Conservation (phyloP, 2,329 filamentous ascomycete species). For the Orbilia quercus region DNA sequence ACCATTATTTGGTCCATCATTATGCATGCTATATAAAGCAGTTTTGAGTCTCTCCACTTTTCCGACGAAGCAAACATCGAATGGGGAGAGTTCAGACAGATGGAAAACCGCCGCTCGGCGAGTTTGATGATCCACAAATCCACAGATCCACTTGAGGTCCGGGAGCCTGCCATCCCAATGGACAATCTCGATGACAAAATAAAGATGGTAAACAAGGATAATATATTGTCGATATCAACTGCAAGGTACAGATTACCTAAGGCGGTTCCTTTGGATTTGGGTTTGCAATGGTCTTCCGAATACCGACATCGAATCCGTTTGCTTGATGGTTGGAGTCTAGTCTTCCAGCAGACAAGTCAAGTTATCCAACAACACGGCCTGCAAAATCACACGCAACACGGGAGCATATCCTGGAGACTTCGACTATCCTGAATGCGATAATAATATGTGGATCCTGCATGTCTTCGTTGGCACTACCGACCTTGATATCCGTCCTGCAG, state of each 20-base stretch:
- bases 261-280: neutral
- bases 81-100: neutral
- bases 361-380: neutral
- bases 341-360: neutral
- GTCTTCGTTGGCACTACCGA: too few species aligned
- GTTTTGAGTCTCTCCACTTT: constrained; percentile 1
- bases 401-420: neutral
- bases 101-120: neutral
- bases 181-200: neutral
- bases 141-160: constrained; percentile 6
- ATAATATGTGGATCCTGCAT: too few species aligned
- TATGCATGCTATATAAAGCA: constrained; percentile 4
- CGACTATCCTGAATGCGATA: neutral
- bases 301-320: neutral
- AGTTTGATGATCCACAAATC: neutral
- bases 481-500: too few species aligned
- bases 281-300: neutral
- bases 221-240: constrained; percentile 10
- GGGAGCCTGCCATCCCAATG: constrained; percentile 18
- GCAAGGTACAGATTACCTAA: constrained; percentile 9
- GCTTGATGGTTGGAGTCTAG: neutral
- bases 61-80: constrained; percentile 25
- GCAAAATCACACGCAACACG: constrained; percentile 39
- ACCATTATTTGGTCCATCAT: constrained; percentile 19
- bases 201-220: constrained; percentile 23